These are phyloP conservation scores for Globisporangium spiculum DNA, from an alignment of 352 stramenopile genomes.

Conservation along the genomic window DNA sequence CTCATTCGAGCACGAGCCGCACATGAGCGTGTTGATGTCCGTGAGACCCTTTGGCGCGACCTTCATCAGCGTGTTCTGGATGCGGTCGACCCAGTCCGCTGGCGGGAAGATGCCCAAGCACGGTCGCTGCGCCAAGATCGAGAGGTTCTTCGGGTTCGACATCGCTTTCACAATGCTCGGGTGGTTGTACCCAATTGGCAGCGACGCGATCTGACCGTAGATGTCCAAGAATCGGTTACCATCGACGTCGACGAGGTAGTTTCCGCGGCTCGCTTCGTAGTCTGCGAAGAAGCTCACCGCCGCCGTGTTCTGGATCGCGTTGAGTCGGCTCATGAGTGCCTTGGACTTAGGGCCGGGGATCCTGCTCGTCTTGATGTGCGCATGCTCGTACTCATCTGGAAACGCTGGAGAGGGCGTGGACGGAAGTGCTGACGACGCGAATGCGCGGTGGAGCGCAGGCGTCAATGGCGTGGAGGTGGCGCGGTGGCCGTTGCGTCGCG, in stretches of 20 bases:
- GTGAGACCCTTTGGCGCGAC: conserved; percentile 50
- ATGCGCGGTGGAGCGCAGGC: not conserved
- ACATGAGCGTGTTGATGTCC: conserved; percentile 87
- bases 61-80: conserved; percentile 58
- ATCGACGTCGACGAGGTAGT: conserved; percentile 86
- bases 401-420: conserved; percentile 56
- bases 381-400: conserved; percentile 51
- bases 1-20: conserved; percentile 84
- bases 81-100: conserved; percentile 68
- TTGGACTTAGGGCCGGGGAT: conserved; percentile 70
- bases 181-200: conserved; percentile 87
- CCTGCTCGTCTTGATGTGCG: conserved; percentile 45
- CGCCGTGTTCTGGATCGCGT: conserved; percentile 58
- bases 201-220: conserved; percentile 82
- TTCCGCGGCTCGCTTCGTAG: conserved; percentile 69
- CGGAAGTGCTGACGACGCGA: conserved; percentile 23
- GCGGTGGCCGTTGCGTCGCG: not conserved
- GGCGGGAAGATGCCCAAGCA: conserved; percentile 77
- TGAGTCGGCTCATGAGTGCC: conserved; percentile 47
- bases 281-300: conserved; percentile 79
- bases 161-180: conserved; percentile 67
- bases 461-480: not conserved
- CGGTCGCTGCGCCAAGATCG: conserved; percentile 69
- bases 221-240: conserved; percentile 83
- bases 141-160: conserved; percentile 53